phyloP scores from a whole-genome alignment of 306 rosid genomes.

The Begonia loranthoides region DNA sequence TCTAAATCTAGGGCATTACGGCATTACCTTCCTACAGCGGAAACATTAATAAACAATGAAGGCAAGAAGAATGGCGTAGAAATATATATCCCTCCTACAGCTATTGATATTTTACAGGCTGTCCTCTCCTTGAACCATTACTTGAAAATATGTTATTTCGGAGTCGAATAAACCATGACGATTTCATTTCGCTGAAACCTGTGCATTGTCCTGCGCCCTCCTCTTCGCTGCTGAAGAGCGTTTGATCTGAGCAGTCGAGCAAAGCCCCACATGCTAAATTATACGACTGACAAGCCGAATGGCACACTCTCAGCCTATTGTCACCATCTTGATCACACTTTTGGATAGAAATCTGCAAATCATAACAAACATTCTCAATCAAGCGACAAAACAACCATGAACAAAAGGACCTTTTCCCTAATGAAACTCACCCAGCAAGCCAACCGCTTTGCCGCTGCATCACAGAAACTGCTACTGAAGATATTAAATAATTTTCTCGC shows the following conservation, averaged over 20 bases:
- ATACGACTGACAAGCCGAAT: conserved; percentile 85
- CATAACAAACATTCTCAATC: neutral
- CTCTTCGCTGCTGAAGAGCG: conserved; percentile 68
- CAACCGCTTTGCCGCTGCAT: conserved; percentile 80
- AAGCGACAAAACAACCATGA: neutral
- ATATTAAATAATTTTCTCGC: conserved; percentile 81
- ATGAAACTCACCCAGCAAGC: conserved; percentile 79
- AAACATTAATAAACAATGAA: too few species aligned
- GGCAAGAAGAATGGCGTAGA: too few species aligned
- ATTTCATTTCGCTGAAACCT: conserved; percentile 61
- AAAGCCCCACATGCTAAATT: conserved; percentile 93
- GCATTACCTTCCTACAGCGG: too few species aligned
- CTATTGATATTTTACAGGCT: conserved; percentile 55
- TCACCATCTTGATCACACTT: conserved; percentile 86
- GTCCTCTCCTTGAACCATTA: conserved; percentile 44
- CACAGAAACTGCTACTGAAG: conserved; percentile 74
- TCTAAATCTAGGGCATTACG: too few species aligned
- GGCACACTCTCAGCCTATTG: conserved; percentile 87
- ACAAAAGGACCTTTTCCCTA: neutral
- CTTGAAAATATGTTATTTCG: conserved; percentile 36
- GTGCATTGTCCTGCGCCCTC: conserved; percentile 86
- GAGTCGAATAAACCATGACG: conserved; percentile 53
- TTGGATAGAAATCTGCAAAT: conserved; percentile 78
- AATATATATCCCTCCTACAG: conserved; percentile 11
- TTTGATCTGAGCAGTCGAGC: conserved; percentile 90